These are phyloP conservation scores for Sugiyamaella sp. DNA, from an alignment of 1,139 yeast genomes.

Conservation along the genomic window DNA sequence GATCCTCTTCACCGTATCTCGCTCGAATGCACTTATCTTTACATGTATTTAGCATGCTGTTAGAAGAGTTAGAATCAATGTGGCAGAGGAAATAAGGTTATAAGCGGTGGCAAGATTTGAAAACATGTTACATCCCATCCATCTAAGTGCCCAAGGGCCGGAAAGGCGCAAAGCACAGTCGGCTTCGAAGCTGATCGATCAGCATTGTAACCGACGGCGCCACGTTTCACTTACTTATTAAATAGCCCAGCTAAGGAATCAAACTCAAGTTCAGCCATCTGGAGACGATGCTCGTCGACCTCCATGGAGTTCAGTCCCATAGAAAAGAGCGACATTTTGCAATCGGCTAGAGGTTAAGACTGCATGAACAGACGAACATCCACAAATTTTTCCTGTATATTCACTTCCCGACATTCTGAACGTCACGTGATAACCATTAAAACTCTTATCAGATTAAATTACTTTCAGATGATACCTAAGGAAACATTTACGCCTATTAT, in stretches of 20 bases:
- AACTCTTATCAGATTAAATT: too few relatives aligned
- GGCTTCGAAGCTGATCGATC: background rate
- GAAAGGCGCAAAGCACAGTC: too few relatives aligned
- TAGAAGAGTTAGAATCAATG: background rate
- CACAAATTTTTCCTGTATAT: too few relatives aligned
- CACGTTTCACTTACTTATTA: slow-evolving; percentile 46
- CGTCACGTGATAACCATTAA: too few relatives aligned
- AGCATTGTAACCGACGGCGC: background rate
- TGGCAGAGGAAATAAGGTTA: too few relatives aligned
- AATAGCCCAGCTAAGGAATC: slow-evolving; percentile 72
- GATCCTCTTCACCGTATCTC: slow-evolving; percentile 77
- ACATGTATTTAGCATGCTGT: slow-evolving; percentile 57
- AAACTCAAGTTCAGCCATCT: slow-evolving; percentile 74
- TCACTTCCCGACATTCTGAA: too few relatives aligned
- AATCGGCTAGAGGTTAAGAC: too few relatives aligned
- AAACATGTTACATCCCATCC: too few relatives aligned
- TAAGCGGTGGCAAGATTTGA: too few relatives aligned
- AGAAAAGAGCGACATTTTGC: slow-evolving; percentile 37
- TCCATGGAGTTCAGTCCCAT: slow-evolving; percentile 44
- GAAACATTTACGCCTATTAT: too few relatives aligned
- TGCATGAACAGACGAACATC: background rate
- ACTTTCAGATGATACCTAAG: too few relatives aligned
- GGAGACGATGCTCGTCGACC: slow-evolving; percentile 67
- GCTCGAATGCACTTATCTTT: slow-evolving; percentile 72
- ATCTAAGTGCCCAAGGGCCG: too few relatives aligned